A percentile compares a stretch with the other conserved stretches of the same genome.
phyloP scores from a whole-genome alignment of 768 basidiomycete genomes.

The Xerocomus brunneocitrinus region DNA sequence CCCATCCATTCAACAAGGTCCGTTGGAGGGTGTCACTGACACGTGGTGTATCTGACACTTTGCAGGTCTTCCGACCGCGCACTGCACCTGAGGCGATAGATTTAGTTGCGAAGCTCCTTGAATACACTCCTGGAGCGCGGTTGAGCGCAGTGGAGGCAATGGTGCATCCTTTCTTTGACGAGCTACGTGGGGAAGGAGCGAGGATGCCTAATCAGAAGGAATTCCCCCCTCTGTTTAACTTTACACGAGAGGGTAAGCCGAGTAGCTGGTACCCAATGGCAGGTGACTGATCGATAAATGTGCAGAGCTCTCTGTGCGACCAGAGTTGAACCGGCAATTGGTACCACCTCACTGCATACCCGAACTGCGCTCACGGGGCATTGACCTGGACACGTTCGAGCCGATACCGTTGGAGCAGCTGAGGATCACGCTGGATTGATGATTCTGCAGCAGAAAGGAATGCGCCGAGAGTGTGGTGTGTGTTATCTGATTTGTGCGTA shows the following conservation, averaged over 20 bases:
- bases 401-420: constrained; percentile 97
- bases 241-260: constrained; percentile 86
- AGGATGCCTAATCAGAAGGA: constrained; percentile 97
- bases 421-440: constrained; percentile 89
- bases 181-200: constrained; percentile 83
- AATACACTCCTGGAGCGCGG: constrained; percentile 95
- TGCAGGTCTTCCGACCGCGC: constrained; percentile 94
- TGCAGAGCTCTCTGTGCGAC: constrained; percentile 91
- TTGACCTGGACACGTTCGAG: constrained; percentile 86
- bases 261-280: not conserved
- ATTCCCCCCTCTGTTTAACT: constrained; percentile 91
- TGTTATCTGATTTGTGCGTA: constrained; percentile 33
- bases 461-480: constrained; percentile 12
- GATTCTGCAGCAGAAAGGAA: constrained; percentile 27
- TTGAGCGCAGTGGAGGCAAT: constrained; percentile 87
- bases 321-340: constrained; percentile 87
- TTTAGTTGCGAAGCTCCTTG: constrained; percentile 88
- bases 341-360: constrained; percentile 88
- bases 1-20: constrained; percentile 98
- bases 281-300: constrained; percentile 6
- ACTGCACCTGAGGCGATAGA: constrained; percentile 96
- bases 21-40: constrained; percentile 1
- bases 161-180: constrained; percentile 97
- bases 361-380: constrained; percentile 80
- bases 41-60: constrained; percentile 12